These are phyloP conservation scores for Fusarium tuaranense DNA, from an alignment of 2,329 filamentous ascomycete genomes.

Conservation along the genomic window DNA sequence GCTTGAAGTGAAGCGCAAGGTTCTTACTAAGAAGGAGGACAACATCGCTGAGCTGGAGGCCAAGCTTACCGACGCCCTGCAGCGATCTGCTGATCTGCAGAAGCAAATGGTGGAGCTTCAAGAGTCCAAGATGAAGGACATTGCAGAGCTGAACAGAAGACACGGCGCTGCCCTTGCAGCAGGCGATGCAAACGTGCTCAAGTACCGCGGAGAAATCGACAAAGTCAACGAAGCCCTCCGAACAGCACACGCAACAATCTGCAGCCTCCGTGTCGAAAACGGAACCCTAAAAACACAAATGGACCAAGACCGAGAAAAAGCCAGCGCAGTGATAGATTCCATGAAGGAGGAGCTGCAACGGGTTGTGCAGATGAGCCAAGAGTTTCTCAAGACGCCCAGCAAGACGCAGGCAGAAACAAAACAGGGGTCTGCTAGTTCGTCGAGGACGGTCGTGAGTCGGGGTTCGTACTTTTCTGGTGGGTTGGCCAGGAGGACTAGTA, in stretches of 20 bases:
- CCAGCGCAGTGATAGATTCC: constrained; percentile 58
- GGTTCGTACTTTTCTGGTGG: constrained; percentile 43
- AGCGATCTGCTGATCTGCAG: constrained; percentile 53
- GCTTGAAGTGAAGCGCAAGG: constrained; percentile 48
- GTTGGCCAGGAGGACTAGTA: constrained; percentile 45
- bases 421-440: neutral
- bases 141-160: constrained; percentile 52
- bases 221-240: constrained; percentile 59
- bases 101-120: constrained; percentile 54
- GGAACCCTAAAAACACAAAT: constrained; percentile 50
- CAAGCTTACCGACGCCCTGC: constrained; percentile 56
- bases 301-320: constrained; percentile 54
- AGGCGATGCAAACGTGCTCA: constrained; percentile 62
- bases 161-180: constrained; percentile 62
- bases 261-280: constrained; percentile 60
- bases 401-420: constrained; percentile 17
- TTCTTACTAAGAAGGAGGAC: constrained; percentile 52
- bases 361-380: constrained; percentile 60
- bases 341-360: constrained; percentile 65
- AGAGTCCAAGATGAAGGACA: constrained; percentile 47
- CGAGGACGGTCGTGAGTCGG: constrained; percentile 25
- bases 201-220: constrained; percentile 63
- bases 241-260: constrained; percentile 60
- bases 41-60: constrained; percentile 57
- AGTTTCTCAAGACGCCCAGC: constrained; percentile 53